Percentiles rank a stretch among this genome's conserved stretches.
Evolutionary conservation across 208 protist species (phyloP).

Genomic region (Trypanosoma lewisi): DNA sequence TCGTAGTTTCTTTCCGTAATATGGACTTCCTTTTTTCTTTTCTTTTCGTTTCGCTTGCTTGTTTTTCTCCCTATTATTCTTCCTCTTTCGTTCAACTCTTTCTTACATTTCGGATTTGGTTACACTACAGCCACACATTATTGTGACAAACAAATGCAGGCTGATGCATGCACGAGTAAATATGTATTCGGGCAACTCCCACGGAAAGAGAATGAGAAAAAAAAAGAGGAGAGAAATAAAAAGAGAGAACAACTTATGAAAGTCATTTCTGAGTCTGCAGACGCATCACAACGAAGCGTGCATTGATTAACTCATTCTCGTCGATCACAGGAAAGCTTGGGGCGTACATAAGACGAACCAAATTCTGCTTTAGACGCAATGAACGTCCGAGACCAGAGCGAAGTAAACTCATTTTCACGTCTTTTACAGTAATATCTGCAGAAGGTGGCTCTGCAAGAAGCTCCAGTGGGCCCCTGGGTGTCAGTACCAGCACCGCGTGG

Average conservation of each 20-base stretch:
- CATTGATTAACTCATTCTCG: constrained; percentile 27
- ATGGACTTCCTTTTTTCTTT: no score
- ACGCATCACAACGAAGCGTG: constrained; percentile 41
- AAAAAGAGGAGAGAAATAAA: constrained; percentile 19
- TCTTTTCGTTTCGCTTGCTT: no score
- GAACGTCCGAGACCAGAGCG: constrained; percentile 46
- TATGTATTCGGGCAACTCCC: no score
- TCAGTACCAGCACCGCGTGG: constrained; percentile 39
- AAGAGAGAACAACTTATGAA: constrained; percentile 11
- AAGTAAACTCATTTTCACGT: constrained; percentile 47
- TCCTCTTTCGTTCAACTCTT: no score
- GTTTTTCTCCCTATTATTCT: no score
- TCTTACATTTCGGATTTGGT: no score
- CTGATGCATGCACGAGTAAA: no score
- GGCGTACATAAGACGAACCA: constrained; percentile 36
- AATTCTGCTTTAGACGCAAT: constrained; percentile 30
- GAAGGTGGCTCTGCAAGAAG: constrained; percentile 23
- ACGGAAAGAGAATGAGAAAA: constrained; percentile 3
- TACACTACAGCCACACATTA: no score
- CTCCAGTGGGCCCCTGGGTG: constrained; percentile 42
- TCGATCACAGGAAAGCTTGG: constrained; percentile 26
- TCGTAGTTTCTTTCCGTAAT: no score
- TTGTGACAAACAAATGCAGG: no score
- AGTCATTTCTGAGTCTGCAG: constrained; percentile 21
- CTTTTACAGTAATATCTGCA: constrained; percentile 27